These are phyloP conservation scores for Cryptococcus sp. DNA, from an alignment of 1,284 basidiomycete species.

Conservation along the genomic window DNA sequence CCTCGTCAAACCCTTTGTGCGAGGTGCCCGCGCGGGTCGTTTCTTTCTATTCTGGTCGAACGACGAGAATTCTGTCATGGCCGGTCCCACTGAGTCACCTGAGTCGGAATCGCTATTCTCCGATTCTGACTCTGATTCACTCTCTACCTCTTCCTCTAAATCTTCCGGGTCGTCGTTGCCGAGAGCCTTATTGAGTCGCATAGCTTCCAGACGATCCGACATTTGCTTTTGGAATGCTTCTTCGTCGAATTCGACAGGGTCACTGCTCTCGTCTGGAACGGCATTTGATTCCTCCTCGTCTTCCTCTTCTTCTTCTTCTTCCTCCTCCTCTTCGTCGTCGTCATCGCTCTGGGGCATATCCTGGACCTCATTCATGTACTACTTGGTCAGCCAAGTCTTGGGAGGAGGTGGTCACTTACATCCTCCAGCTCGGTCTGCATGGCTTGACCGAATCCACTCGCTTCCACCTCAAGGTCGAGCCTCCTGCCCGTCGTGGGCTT, in stretches of 20 bases:
- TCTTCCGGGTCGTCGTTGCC: conserved; percentile 35
- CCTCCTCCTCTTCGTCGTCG: conserved; percentile 30
- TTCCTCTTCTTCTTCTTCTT: conserved; percentile 33
- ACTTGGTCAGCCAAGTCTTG: conserved; percentile 54
- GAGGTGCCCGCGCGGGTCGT: conserved; percentile 5
- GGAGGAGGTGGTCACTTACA: conserved; percentile 54
- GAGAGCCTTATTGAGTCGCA: conserved; percentile 36
- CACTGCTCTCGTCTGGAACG: conserved; percentile 42
- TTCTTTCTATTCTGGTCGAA: conserved; percentile 7
- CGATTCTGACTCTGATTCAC: conserved; percentile 8
- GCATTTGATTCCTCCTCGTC: conserved; percentile 44
- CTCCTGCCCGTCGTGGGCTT: conserved; percentile 51
- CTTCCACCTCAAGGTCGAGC: conserved; percentile 83
- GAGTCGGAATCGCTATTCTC: conserved; percentile 22
- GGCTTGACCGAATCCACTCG: conserved; percentile 81
- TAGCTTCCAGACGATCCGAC: conserved; percentile 28
- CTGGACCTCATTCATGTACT: conserved; percentile 54
- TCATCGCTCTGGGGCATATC: conserved; percentile 38
- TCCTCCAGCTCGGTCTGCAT: conserved; percentile 78
- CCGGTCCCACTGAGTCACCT: conserved; percentile 23
- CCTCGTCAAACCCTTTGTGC: conserved; percentile 24
- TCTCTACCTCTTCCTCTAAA: conserved; percentile 4
- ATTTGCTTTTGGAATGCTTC: conserved; percentile 24
- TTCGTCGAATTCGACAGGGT: conserved; percentile 22
- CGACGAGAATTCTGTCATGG: conserved; percentile 39